These are phyloP conservation scores for Helianthus tuberosus DNA, from an alignment of 129 eudicot genomes.

Conservation along the genomic window DNA sequence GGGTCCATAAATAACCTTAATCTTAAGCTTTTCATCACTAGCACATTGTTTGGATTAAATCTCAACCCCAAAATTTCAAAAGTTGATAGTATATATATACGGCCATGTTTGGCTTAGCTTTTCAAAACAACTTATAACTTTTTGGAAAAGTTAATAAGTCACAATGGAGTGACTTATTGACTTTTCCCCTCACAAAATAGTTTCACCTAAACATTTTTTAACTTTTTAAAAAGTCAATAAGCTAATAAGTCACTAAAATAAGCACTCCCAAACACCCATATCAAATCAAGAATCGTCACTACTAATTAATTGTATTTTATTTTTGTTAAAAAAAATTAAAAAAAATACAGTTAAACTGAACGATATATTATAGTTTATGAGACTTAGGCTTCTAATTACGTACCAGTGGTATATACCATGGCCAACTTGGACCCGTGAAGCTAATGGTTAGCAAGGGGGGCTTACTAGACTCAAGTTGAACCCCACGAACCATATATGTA, in stretches of 20 bases:
- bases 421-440: background rate
- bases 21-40: background rate
- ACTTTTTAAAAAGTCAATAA: no score
- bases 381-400: background rate
- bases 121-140: no score
- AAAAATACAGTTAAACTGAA: background rate
- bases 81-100: background rate
- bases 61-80: background rate
- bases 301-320: background rate
- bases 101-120: no score
- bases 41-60: background rate
- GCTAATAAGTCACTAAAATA: no score
- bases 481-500: background rate
- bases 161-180: no score
- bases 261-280: no score
- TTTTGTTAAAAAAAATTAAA: no score
- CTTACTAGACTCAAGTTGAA: background rate
- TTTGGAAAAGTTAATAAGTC: no score
- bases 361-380: background rate
- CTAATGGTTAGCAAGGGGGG: background rate
- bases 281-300: background rate
- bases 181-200: no score
- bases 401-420: background rate
- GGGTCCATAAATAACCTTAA: constrained; percentile 34
- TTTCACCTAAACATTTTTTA: no score